Base-by-base conservation (phyloP, 1,284 basidiomycete genomes). In the Fomitiporia mediterranea region DNA sequence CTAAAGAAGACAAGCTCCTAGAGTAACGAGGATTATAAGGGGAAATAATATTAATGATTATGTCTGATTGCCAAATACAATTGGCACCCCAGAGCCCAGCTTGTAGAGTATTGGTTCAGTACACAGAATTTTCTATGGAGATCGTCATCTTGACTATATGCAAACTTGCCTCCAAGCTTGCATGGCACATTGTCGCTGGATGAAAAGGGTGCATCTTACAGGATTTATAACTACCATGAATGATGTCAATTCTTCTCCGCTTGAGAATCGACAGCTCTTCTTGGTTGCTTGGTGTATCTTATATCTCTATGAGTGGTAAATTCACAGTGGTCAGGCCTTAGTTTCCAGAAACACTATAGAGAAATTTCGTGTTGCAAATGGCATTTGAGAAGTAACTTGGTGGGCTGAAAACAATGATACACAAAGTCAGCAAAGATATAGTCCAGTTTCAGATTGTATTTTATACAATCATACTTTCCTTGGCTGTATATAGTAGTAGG, bases 271-370 rank as follows among this genome's bases (percentile, higher is more conserved):
- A 21, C 19, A 27, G n/a, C 11, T 43, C 32, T 37, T 66, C 73
- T 2, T 81, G 91, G 15, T 72, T 93, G 28, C 71, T 95, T 25
- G 92, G 88, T 28, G 77, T 92, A 50, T 76, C 81, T 42, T 91
- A 91, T 13, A 82, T 91, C 13, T 91, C 92, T 4, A 91, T 87
- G 0, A 89, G 89, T 0, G 91, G 92, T 8, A 95, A 95, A 72
- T 84, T 88, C 0, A 80, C 85, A 0, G 76, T 94, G 19, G 80
- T 88, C 1, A 68, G 71, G 34, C 72, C 27, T 1, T 13, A 21
- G 27, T 47, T 28, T 30, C 32, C 46, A 8, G 11, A 25, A 60
- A 57, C 64, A 3, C 11, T 32, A 32, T 13, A 25, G 52, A 1
- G 63, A 72, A 13, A 73, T 87, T 58, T 78, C 74, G 91, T 0